These are phyloP conservation scores for Scleroderma bovista DNA, from an alignment of 768 basidiomycete species.

Conservation along the genomic window DNA sequence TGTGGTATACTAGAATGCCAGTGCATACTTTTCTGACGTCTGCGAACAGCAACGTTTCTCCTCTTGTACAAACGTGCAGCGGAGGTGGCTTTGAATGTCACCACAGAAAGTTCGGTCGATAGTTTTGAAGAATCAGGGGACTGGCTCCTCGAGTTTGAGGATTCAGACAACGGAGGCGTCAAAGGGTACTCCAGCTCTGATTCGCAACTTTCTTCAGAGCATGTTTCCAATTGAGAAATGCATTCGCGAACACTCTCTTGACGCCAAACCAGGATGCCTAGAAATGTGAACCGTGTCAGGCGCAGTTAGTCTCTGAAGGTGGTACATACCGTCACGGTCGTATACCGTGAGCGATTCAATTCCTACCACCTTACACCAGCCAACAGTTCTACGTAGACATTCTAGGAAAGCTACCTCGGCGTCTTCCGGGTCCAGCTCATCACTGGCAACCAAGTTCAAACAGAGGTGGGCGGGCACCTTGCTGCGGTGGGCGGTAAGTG, in stretches of 20 bases:
- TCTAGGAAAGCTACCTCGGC: conserved; percentile 43
- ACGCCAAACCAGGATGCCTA: conserved; percentile 39
- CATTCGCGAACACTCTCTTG: conserved; percentile 38
- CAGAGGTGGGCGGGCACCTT: conserved; percentile 65
- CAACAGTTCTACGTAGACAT: conserved; percentile 46
- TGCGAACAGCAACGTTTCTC: conserved; percentile 23
- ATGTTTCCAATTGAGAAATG: conserved; percentile 24
- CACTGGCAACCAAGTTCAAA: conserved; percentile 50
- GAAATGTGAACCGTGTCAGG: conserved; percentile 5
- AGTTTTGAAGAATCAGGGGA: conserved; percentile 40
- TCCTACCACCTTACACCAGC: conserved; percentile 61
- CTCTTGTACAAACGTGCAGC: conserved; percentile 12
- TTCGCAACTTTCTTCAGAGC: conserved; percentile 33
- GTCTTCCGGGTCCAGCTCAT: conserved; percentile 29
- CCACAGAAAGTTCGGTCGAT: conserved; percentile 10
- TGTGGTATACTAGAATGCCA: not conserved
- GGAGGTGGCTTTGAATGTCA: conserved; percentile 14
- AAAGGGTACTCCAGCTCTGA: conserved; percentile 65
- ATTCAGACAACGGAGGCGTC: conserved; percentile 75
- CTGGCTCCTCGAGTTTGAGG: conserved; percentile 56
- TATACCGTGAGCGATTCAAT: conserved; percentile 65
- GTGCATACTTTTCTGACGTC: conserved; percentile 17
- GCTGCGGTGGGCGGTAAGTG: conserved; percentile 46
- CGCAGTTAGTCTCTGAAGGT: not conserved
- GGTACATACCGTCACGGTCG: conserved; percentile 58